Conservation (phyloP, 1,284 basidiomycete genomes). For the Nidula niveotomentosa region DNA sequence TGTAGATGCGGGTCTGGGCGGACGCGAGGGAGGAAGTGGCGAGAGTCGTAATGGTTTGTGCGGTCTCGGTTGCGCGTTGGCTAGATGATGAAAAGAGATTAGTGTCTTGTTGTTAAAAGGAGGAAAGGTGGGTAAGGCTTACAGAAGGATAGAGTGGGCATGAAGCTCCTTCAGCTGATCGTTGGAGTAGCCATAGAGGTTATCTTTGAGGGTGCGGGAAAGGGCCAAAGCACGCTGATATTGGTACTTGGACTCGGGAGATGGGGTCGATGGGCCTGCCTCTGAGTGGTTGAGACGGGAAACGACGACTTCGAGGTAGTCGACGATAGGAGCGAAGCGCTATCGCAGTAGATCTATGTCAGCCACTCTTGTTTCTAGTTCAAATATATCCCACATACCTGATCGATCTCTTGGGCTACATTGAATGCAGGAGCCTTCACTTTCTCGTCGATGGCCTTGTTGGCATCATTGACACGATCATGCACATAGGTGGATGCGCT, state of each 20-base stretch:
- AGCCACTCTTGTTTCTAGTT: conserved; percentile 1
- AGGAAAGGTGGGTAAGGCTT: conserved; percentile 21
- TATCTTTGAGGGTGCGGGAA: conserved; percentile 60
- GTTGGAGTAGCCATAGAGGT: conserved; percentile 62
- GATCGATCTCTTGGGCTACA: conserved; percentile 69
- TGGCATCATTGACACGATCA: conserved; percentile 44
- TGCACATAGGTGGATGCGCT: conserved; percentile 39
- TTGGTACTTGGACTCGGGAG: conserved; percentile 58
- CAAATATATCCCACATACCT: conserved; percentile 41
- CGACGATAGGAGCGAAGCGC: conserved; percentile 71
- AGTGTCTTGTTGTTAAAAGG: conserved; percentile 2
- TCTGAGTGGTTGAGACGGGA: conserved; percentile 48
- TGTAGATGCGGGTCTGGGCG: conserved; percentile 52
- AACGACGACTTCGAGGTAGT: conserved; percentile 65
- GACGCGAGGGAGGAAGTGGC: conserved; percentile 51
- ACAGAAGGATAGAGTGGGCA: conserved; percentile 66
- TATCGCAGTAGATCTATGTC: conserved; percentile 24
- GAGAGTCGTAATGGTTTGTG: conserved; percentile 57
- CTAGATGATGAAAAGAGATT: conserved; percentile 28
- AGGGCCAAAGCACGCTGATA: conserved; percentile 72
- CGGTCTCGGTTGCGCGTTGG: conserved; percentile 68
- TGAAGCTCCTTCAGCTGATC: conserved; percentile 73
- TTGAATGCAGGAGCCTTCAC: conserved; percentile 63
- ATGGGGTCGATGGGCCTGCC: conserved; percentile 37
- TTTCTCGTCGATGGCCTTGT: conserved; percentile 64